Base-by-base conservation (phyloP, 1,139 yeast species). In the Kurtzmaniella natalensis region DNA sequence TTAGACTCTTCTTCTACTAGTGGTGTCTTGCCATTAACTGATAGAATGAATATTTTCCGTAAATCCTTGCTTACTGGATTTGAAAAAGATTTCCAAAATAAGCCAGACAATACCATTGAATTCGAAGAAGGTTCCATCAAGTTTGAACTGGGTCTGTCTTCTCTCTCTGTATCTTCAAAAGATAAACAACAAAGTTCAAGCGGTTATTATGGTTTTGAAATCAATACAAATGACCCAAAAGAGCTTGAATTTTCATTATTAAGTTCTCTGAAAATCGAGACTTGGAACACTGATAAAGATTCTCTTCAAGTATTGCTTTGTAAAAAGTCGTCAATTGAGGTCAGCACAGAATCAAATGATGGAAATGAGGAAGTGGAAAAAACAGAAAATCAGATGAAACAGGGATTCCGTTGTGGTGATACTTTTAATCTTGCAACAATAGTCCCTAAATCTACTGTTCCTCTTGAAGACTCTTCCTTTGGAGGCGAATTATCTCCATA, bases 21-120 rank as follows among this genome's bases (percentile, higher is more conserved):
- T 5, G 72, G 72, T 44, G 79, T 88, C 0, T 62, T 61, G 32
- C 48, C 73, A 0, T 59, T 85, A 30, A 45, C 54, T 0, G 57
- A 65, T 24, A 67, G 96, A 51, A 78, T 88, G 83, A 42, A 55
- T 1, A 54, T 73, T 0, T 75, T 85, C 44, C 63, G 76, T 38
- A 55, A 57, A 26, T 48, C 58, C 30, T 64, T 83, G 10, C 57
- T 83, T 16, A 64, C 85, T 2, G 88, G 87, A 0, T 72, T 78
- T 46, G 86, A 80, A 43, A 55, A 57, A 3, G n/a, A n/a, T n/a
- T n/a, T n/a, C n/a, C 51, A 55, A 5, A 23, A 23, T 5, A 23
- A 11, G 15, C 24, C 24, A 5, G n/a, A n/a, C n/a, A 21, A 8
- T 21, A 5, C 24, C 10, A 11, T n/a, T 5, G 13, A 11, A 8